Evolutionary conservation across 352 stramenopile genomes (phyloP), one percentile per base, ranked within the genome.

Genomic region (Phytophthora sansomeana): DNA sequence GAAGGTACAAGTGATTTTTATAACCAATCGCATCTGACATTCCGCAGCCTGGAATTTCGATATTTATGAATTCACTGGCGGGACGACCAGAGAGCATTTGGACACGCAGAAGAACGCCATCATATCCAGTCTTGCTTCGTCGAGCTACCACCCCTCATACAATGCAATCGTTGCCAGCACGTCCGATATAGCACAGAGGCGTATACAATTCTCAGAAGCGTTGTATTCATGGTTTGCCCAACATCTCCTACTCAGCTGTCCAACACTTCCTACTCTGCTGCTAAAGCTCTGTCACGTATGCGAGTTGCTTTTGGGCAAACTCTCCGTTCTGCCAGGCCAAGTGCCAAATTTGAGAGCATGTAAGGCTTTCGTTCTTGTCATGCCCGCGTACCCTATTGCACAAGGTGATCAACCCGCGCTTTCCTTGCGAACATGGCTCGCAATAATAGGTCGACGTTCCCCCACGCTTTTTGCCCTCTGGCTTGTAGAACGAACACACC

Each of bases 271-370:
- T 63, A 63, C 21, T 50, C 44, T 35, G 4, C 2, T 4, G 14
- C 21, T 41, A 63, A 0, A 7, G 7, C 29, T n/a, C 61, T 29
- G 30, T 60, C 46, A 4, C 62, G 10, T 3, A 58, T 64, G 26
- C 16, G 48, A 19, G 30, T 39, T 0, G 3, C 16, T 19, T 50
- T 59, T 0, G 48, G 55, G 35, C 32, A 26, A 72, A 72, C 35
- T 63, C 49, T 2, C 63, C 68, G 16, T 76, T 59, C 5, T 69
- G 28, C 68, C 62, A 66, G 0, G 36, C 50, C 0, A 58, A 24
- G 17, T 72, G 58, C 69, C 63, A 68, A 10, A 73, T 54, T 17
- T 69, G 69, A 1, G 30, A 32, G 35, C 69, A 77, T 0, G 53
- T 74, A 0, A 67, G 16, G 1, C 4, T 11, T 3, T 56, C 19